A percentile compares a stretch with the other conserved stretches of the same genome.
Conservation (phyloP, 768 basidiomycete genomes). For the Polyporus arcularius region DNA sequence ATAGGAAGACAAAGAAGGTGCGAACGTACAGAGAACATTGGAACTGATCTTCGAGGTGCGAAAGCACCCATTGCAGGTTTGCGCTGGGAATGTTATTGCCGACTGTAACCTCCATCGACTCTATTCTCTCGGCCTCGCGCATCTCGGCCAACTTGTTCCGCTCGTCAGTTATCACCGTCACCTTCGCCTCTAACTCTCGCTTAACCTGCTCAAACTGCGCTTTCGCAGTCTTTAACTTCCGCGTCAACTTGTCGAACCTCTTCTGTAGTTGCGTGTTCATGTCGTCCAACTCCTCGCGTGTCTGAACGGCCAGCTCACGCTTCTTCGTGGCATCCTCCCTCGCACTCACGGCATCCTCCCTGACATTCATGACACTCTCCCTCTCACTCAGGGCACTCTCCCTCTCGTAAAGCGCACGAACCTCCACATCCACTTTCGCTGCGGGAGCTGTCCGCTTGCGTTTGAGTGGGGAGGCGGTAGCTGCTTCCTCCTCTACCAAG, state of each 20-base stretch:
- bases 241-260: background rate
- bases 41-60: conserved; percentile 61
- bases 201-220: background rate
- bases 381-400: background rate
- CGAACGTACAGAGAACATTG: conserved; percentile 62
- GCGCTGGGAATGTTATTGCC: background rate
- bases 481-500: background rate
- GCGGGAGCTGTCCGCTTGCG: background rate
- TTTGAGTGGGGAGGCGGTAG: background rate
- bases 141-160: background rate
- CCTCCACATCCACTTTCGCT: background rate
- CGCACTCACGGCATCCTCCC: background rate
- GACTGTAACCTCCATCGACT: background rate
- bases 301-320: background rate
- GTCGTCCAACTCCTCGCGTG: background rate
- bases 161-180: background rate
- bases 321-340: background rate
- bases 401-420: background rate
- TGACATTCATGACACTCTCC: background rate
- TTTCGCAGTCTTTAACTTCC: background rate
- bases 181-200: background rate
- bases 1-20: background rate
- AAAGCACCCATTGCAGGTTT: conserved; percentile 35
- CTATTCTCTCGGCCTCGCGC: background rate
- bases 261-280: background rate